Evolutionary conservation across 2,329 filamentous ascomycete genomes (phyloP), one percentile per base, ranked within the genome.

Genomic region (Pochonia chlamydosporia): DNA sequence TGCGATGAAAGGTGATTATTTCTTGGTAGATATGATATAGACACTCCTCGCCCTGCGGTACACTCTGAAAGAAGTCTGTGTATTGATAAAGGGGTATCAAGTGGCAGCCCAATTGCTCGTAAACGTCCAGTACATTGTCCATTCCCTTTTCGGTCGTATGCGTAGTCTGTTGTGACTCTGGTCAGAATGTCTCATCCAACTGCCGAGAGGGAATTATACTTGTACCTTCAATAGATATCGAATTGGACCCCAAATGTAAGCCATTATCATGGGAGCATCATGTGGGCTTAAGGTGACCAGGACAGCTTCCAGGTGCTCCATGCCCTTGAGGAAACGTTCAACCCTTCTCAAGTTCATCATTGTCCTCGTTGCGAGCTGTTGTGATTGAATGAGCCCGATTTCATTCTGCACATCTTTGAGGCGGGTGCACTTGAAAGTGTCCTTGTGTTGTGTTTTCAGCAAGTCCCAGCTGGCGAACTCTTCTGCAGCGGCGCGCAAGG

Each of bases 171-270:
- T n/a, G n/a, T n/a, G n/a, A n/a, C n/a, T n/a, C n/a, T n/a, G n/a
- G n/a, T n/a, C n/a, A n/a, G n/a, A n/a, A n/a, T n/a, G n/a, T n/a
- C n/a, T n/a, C n/a, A n/a, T n/a, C n/a, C n/a, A n/a, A n/a, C n/a
- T n/a, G n/a, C n/a, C n/a, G n/a, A n/a, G n/a, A n/a, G n/a, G n/a
- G n/a, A n/a, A n/a, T n/a, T n/a, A n/a, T n/a, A n/a, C n/a, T n/a
- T n/a, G n/a, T n/a, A n/a, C n/a, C n/a, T n/a, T n/a, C 14, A 31
- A 9, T 9, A 31, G 28, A 31, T 9, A 58, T 8, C 49, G 47
- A n/a, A 58, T 51, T 1, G 61, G 59, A 1, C 62, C 62, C 62
- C 62, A 64, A 28, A 64, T 53, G n/a, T 46, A 59, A 8, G 48
- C 44, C 48, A 54, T 52, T 44, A 66, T 55, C 52, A 63, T 23